Base-by-base conservation (phyloP, 1,139 yeast genomes). In the Petasospora fabianii region DNA sequence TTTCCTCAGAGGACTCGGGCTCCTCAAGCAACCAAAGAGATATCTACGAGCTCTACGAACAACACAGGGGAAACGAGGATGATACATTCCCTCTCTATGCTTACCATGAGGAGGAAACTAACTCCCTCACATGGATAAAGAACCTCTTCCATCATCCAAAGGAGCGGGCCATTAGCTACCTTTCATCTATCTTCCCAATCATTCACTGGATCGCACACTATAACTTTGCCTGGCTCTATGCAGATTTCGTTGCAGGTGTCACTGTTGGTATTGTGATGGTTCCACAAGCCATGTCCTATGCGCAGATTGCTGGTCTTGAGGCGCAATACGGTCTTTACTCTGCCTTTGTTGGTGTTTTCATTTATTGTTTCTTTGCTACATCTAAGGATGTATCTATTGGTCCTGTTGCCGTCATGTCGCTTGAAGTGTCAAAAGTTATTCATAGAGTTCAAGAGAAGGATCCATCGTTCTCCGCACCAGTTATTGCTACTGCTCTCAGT, bases 231-330 rank as follows among this genome's bases (percentile, higher is more conserved):
- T 90, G 97, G 97, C 67, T 83, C 16, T 75, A 78, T 45, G 77
- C 90, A 34, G 97, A 90, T 62, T 62, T 88, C 47, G 80, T 88
- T 46, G 96, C 97, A 3, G 97, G 97, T 58, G 72, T 90, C 44
- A 85, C 97, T 3, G 96, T 88, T 12, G 97, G 97, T 32, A 80
- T 85, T 48, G 97, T 90, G 15, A 73, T 88, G 52, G 96, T 90
- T 22, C 97, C 97, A 3, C 97, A 90, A 63, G 81, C 94, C 8
- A 88, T 90, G 97, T 87, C 96, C 0, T 90, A 90, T 59, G 97
- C 97, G 9, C 80, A 77, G 56, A 68, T 90, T 47, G 97, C 97
- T 3, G 79, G 86, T 3, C 72, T 90, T 46, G 72, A 79, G 6
- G 79, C 96, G 6, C 83, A 88, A 61, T 88, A 80, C 53, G 97